Percentiles rank a stretch among this genome's conserved stretches.
Evolutionary conservation across 192 early-diverging fungal genomes (phyloP).

Genomic region (Coemansia sp.): DNA sequence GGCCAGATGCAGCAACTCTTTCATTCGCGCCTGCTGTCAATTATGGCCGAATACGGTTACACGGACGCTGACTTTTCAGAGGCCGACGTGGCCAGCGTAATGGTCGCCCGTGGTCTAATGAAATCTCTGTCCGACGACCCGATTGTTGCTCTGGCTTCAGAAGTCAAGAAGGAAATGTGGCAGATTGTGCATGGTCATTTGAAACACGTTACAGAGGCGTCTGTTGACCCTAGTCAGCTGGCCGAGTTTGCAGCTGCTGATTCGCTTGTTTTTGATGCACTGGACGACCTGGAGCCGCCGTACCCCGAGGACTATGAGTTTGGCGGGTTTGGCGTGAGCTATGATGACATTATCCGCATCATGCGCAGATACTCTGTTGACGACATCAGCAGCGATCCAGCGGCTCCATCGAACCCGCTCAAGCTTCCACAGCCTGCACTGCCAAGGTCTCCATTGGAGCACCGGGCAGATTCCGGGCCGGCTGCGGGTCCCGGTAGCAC

Average conservation of each 20-base stretch:
- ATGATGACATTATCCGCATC: constrained; percentile 12
- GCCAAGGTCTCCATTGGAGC: neutral
- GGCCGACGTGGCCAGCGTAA: constrained; percentile 26
- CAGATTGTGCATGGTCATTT: constrained; percentile 32
- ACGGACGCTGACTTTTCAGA: constrained; percentile 19
- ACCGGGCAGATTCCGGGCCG: neutral
- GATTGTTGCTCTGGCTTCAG: constrained; percentile 30
- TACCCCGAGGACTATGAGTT: neutral
- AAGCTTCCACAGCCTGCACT: neutral
- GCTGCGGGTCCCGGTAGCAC: neutral
- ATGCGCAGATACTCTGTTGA: constrained; percentile 14
- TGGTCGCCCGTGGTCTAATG: constrained; percentile 38
- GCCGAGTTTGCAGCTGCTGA: constrained; percentile 25
- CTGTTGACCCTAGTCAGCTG: constrained; percentile 24
- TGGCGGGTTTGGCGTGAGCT: neutral
- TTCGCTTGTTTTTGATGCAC: constrained; percentile 17
- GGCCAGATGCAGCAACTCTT: constrained; percentile 34
- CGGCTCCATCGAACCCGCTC: neutral
- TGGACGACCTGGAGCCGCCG: constrained; percentile 16
- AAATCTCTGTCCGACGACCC: constrained; percentile 27
- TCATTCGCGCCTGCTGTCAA: constrained; percentile 23
- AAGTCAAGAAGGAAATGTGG: constrained; percentile 36
- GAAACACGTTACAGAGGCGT: constrained; percentile 20
- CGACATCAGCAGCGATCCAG: constrained; percentile 1
- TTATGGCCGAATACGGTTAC: constrained; percentile 42